Evolutionary conservation across 2,329 filamentous ascomycete genomes (phyloP).

Genomic region (Emydomyces testavorans): DNA sequence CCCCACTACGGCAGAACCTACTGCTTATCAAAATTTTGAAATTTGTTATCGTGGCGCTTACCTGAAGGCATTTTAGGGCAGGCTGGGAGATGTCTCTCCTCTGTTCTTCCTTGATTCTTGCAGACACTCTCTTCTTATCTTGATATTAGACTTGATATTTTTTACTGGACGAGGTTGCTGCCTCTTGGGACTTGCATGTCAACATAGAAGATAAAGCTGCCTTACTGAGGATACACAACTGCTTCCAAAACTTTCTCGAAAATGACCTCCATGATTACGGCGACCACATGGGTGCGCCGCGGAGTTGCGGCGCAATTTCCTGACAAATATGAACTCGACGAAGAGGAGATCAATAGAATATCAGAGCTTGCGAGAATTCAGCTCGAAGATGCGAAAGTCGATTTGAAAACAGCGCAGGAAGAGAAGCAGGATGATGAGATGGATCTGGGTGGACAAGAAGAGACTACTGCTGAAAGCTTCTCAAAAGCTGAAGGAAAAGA

Average conservation of each 20-base stretch:
- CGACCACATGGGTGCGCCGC: conserved; percentile 63
- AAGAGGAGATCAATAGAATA: conserved; percentile 64
- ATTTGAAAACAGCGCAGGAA: conserved; percentile 58
- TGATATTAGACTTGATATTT: too few relatives aligned
- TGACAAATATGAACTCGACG: conserved; percentile 62
- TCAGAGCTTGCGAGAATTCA: conserved; percentile 63
- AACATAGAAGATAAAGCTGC: neutral
- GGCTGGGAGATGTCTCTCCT: neutral
- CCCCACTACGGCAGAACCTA: too few relatives aligned
- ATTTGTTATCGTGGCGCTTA: conserved; percentile 8
- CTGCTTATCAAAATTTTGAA: conserved; percentile 12
- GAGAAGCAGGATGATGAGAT: conserved; percentile 31
- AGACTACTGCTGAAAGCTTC: conserved; percentile 18
- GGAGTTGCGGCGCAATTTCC: conserved; percentile 67
- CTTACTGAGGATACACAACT: neutral
- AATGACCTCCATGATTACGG: conserved; percentile 58
- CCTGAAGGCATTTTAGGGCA: neutral
- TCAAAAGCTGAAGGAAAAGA: conserved; percentile 19
- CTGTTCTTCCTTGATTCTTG: neutral
- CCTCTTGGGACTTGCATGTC: too few relatives aligned
- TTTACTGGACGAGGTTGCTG: too few relatives aligned
- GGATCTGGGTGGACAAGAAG: conserved; percentile 23
- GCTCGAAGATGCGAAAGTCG: conserved; percentile 83
- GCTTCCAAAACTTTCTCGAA: neutral
- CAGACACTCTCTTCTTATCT: neutral